Evolutionary conservation across 140 eudicot genomes (phyloP).

Genomic region (Stevia rebaudiana): DNA sequence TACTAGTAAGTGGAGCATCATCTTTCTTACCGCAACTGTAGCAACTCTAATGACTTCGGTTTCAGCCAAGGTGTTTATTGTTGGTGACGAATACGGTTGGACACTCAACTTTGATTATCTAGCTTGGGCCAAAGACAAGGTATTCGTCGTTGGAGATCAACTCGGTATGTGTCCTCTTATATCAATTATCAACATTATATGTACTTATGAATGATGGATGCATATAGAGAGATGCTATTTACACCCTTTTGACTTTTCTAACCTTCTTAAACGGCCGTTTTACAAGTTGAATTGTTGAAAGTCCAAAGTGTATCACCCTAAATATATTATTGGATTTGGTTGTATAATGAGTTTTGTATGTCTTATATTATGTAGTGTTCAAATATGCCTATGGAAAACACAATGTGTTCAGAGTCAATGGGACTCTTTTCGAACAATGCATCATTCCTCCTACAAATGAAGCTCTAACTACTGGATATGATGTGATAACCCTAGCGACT

Average conservation of each 20-base stretch:
- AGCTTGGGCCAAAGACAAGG: conserved; percentile 45
- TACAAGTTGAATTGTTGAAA: too few relatives aligned
- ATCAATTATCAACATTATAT: too few relatives aligned
- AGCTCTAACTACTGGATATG: conserved; percentile 34
- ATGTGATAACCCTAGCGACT: conserved; percentile 28
- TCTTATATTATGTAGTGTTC: conserved; percentile 32
- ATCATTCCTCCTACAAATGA: conserved; percentile 13
- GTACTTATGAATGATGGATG: too few relatives aligned
- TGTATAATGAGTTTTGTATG: background rate
- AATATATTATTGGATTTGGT: too few relatives aligned
- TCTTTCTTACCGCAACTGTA: conserved; percentile 12
- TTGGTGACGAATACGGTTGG: conserved; percentile 39
- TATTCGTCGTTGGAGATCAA: conserved; percentile 41
- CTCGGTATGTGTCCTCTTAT: too few relatives aligned
- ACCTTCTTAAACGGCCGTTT: too few relatives aligned
- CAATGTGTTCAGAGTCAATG: conserved; percentile 37
- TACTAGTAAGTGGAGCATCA: conserved; percentile 9
- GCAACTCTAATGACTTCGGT: too few relatives aligned
- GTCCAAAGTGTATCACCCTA: too few relatives aligned
- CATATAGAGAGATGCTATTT: too few relatives aligned
- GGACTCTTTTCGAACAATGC: conserved; percentile 32
- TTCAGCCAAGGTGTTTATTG: conserved; percentile 30
- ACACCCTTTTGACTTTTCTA: too few relatives aligned
- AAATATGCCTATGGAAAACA: conserved; percentile 29
- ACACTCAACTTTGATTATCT: conserved; percentile 34